Base-by-base conservation (phyloP, 2,329 filamentous ascomycete genomes). In the Hymenoscyphus scutula region DNA sequence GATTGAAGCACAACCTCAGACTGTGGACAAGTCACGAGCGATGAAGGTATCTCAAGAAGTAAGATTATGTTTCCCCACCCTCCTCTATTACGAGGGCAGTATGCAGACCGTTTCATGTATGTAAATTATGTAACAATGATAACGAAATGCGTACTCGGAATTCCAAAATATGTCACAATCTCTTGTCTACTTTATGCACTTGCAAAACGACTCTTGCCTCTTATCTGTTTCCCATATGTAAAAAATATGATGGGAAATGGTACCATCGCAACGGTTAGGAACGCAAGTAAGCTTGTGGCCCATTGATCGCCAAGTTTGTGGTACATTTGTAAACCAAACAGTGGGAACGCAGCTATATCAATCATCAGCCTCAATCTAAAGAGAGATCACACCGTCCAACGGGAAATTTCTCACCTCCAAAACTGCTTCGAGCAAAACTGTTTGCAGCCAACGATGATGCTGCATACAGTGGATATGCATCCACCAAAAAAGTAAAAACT, bases 371-470 rank as follows among this genome's bases (percentile, higher is more conserved):
- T 66, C 66, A 64, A 45, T 55, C 17, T 25, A 60, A 25, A 59
- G 53, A 53, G 62, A 29, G 58, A 58, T 23, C 55, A 53, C 30
- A 25, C 37, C 27, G 48, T 37, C 19, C 25, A 29, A 56, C 38
- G 15, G 55, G 5, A 34, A 32, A 45, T 30, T 56, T 69, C 69
- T 61, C 67, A 73, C 70, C 72, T 54, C 89, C 92, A 78, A 96
- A 95, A 23, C 82, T 80, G 67, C 88, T 92, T 59, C 93, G 84
- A 62, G 89, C 84, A 74, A 95, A 91, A 55, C 88, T 89, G 71
- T 96, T 95, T 53, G 92, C 91, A 13, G 92, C 91, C 75, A 97
- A 81, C 3, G 92, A 91, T 62, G 83, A 87, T 55, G 90, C 90
- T 29, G 89, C 89, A 73, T 90, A 92, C 29, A 85, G 76, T 60